phyloP scores from a whole-genome alignment of 805 yeast genomes.

The Zygotorulaspora danielsina region DNA sequence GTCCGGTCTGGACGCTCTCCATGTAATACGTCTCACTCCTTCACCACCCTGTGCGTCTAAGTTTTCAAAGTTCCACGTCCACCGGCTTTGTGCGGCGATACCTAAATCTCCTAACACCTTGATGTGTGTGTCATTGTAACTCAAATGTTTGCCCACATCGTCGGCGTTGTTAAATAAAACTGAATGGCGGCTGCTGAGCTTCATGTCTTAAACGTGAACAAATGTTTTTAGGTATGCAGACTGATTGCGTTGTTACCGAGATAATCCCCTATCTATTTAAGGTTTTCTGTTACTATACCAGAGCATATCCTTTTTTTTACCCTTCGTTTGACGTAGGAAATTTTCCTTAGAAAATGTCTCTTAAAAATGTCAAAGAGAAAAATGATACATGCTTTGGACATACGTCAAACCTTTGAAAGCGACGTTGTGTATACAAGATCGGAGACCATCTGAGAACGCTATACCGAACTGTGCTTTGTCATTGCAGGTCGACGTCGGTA shows the following conservation, averaged over 20 bases:
- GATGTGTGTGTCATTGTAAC: slow-evolving; percentile 18
- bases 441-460: no score
- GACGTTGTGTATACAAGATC: no score
- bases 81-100: slow-evolving; percentile 20
- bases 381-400: no score
- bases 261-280: no score
- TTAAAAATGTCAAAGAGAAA: not conserved
- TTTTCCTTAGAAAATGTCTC: not conserved
- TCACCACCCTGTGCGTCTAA: not conserved
- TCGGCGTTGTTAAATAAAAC: slow-evolving; percentile 20
- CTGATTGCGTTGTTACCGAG: no score
- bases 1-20: slow-evolving; percentile 8
- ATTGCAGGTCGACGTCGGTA: not conserved
- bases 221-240: no score
- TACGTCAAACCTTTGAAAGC: no score
- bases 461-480: not conserved
- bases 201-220: no score
- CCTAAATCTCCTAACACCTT: slow-evolving; percentile 15
- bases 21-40: slow-evolving; percentile 15
- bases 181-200: slow-evolving; percentile 18
- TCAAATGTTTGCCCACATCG: slow-evolving; percentile 11
- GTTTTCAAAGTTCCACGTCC: slow-evolving; percentile 3
- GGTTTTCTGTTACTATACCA: no score
- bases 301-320: not conserved
- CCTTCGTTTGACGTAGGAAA: not conserved